A percentile compares a stretch with the other conserved stretches of the same genome.
phyloP scores from a whole-genome alignment of 192 early-diverging fungal genomes.

The Mortierella antarctica region DNA sequence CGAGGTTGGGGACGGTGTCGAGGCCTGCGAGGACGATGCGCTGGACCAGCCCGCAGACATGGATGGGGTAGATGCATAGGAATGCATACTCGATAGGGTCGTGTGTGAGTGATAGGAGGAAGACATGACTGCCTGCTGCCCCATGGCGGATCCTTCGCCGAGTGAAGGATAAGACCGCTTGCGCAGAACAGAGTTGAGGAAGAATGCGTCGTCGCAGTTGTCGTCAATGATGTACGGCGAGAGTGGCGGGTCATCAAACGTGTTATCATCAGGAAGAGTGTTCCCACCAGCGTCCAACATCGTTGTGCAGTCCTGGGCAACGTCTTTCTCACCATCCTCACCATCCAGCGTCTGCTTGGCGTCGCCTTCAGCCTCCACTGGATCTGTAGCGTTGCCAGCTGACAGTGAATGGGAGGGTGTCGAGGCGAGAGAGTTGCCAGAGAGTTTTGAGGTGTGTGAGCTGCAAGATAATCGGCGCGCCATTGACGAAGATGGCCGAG shows the following conservation, averaged over 20 bases:
- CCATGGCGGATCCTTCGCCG: neutral
- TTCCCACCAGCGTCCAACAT: neutral
- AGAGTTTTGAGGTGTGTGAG: constrained; percentile 12
- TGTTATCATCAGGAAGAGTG: neutral
- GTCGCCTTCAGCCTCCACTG: neutral
- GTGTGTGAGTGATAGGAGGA: constrained; percentile 19
- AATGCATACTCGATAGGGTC: constrained; percentile 12
- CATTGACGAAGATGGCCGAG: neutral
- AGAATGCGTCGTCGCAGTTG: constrained; percentile 38
- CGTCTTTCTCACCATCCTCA: constrained; percentile 10
- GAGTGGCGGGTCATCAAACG: constrained; percentile 4
- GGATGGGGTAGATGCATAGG: constrained; percentile 13
- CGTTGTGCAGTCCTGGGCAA: neutral
- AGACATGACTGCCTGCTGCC: constrained; percentile 15
- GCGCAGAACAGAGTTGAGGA: constrained; percentile 49
- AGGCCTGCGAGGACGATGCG: constrained; percentile 12
- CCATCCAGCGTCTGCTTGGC: constrained; percentile 1
- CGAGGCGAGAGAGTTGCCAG: constrained; percentile 11
- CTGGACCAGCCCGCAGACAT: constrained; percentile 23
- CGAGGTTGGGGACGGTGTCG: constrained; percentile 39
- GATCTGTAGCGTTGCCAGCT: neutral
- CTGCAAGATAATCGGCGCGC: constrained; percentile 20
- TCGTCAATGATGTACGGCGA: constrained; percentile 51
- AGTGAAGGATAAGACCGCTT: constrained; percentile 4
- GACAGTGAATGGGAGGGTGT: constrained; percentile 6